A percentile compares a stretch with the other conserved stretches of the same genome.
Conservation (phyloP, 495 filamentous ascomycete genomes). For the Talaromyces borbonicus region DNA sequence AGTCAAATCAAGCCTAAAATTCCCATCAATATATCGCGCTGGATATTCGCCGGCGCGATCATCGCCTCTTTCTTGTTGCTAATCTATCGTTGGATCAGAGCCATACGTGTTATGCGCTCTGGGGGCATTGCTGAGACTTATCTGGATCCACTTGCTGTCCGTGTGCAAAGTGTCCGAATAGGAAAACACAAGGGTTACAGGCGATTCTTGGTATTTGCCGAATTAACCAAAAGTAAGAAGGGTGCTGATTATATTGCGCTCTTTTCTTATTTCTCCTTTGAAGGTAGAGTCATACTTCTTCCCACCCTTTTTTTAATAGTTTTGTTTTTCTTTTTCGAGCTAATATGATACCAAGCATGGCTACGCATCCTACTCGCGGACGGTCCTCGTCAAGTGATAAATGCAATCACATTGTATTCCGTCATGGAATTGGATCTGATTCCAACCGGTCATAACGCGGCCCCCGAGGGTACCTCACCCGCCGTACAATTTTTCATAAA, state of each 20-base stretch:
- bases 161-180: conserved; percentile 66
- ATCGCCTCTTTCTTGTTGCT: conserved; percentile 75
- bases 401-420: conserved; percentile 76
- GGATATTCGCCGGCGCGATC: conserved; percentile 87
- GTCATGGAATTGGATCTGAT: conserved; percentile 62
- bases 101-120: conserved; percentile 66
- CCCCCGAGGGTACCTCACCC: conserved; percentile 38
- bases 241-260: conserved; percentile 85
- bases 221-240: conserved; percentile 84
- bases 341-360: conserved; percentile 51
- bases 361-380: conserved; percentile 80
- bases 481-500: conserved; percentile 66
- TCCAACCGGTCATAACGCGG: conserved; percentile 43
- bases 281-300: conserved; percentile 47
- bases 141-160: conserved; percentile 74
- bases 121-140: conserved; percentile 87
- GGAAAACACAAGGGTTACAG: conserved; percentile 63
- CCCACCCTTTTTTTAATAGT: background rate
- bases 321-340: background rate
- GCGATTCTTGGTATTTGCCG: conserved; percentile 85
- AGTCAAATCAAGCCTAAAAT: conserved; percentile 59
- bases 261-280: conserved; percentile 90
- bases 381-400: conserved; percentile 82
- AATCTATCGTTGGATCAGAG: conserved; percentile 64
- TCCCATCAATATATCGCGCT: conserved; percentile 61